phyloP scores from a whole-genome alignment of 306 rosid species.

The Vigna reflexopilosa region DNA sequence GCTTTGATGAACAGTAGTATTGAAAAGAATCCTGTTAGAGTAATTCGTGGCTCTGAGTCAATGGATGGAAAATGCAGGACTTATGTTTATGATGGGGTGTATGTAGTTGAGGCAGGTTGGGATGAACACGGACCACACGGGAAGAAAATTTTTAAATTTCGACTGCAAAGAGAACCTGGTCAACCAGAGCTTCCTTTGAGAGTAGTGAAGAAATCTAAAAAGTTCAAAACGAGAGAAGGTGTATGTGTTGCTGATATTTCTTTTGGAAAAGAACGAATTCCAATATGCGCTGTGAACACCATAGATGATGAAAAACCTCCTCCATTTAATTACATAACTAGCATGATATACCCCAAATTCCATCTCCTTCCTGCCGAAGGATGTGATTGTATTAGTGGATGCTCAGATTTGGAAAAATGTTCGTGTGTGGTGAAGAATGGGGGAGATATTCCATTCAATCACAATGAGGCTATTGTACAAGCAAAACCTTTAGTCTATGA shows the following conservation, averaged over 20 bases:
- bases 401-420: slow-evolving; percentile 80
- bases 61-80: slow-evolving; percentile 64
- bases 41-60: slow-evolving; percentile 84
- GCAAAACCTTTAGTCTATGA: slow-evolving; percentile 86
- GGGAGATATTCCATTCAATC: slow-evolving; percentile 86
- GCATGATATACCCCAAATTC: slow-evolving; percentile 72
- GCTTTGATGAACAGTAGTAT: slow-evolving; percentile 80
- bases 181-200: slow-evolving; percentile 94
- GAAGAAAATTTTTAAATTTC: slow-evolving; percentile 80
- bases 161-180: slow-evolving; percentile 66
- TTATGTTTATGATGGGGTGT: slow-evolving; percentile 85
- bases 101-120: slow-evolving; percentile 75
- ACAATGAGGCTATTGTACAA: slow-evolving; percentile 84
- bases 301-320: slow-evolving; percentile 84
- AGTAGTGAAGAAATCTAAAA: slow-evolving; percentile 78
- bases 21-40: slow-evolving; percentile 80
- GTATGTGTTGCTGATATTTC: slow-evolving; percentile 80
- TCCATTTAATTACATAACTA: slow-evolving; percentile 71
- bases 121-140: slow-evolving; percentile 84
- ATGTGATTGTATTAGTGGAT: slow-evolving; percentile 70
- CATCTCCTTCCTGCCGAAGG: slow-evolving; percentile 60
- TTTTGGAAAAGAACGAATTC: slow-evolving; percentile 72
- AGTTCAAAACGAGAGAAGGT: slow-evolving; percentile 71
- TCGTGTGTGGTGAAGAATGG: slow-evolving; percentile 77
- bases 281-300: slow-evolving; percentile 84